phyloP scores from a whole-genome alignment of 2,329 filamentous ascomycete species.

The Alternaria infectoria region DNA sequence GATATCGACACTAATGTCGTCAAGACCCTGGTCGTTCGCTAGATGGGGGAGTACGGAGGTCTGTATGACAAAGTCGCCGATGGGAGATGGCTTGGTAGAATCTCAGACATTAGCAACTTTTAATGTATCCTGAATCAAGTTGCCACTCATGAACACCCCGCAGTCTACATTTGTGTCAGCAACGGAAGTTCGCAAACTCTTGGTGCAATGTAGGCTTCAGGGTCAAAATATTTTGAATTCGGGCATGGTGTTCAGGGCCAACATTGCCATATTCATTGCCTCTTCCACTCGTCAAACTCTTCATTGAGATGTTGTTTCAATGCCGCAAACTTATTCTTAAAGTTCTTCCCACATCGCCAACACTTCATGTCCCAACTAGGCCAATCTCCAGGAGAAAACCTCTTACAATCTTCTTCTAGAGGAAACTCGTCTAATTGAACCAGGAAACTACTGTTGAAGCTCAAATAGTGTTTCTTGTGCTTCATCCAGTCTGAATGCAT shows the following conservation, averaged over 20 bases:
- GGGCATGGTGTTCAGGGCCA: not conserved
- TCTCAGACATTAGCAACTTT: not conserved
- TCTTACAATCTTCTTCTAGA: slow-evolving; percentile 67
- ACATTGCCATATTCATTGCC: slow-evolving; percentile 16
- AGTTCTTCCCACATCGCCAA: slow-evolving; percentile 81
- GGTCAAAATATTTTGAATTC: not conserved
- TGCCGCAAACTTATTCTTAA: slow-evolving; percentile 74
- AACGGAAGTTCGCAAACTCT: not conserved
- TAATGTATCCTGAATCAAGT: not conserved
- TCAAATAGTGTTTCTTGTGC: slow-evolving; percentile 89
- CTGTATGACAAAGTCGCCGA: not conserved
- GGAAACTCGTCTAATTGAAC: slow-evolving; percentile 82
- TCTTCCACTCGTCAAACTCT: slow-evolving; percentile 79
- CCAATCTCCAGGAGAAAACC: slow-evolving; percentile 67
- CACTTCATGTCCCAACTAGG: slow-evolving; percentile 72
- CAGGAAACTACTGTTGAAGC: slow-evolving; percentile 86
- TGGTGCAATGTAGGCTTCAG: not conserved
- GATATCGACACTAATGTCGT: slow-evolving; percentile 64
- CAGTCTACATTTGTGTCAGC: not conserved
- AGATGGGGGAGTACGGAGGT: not conserved
- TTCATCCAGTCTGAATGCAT: slow-evolving; percentile 74
- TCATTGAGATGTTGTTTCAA: slow-evolving; percentile 76
- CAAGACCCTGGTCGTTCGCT: slow-evolving; percentile 54
- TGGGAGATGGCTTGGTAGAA: not conserved
- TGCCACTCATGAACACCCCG: not conserved